Evolutionary conservation across 1,284 basidiomycete genomes (phyloP), one percentile per base, ranked within the genome.

Genomic region (Macrocystidia cucumis): DNA sequence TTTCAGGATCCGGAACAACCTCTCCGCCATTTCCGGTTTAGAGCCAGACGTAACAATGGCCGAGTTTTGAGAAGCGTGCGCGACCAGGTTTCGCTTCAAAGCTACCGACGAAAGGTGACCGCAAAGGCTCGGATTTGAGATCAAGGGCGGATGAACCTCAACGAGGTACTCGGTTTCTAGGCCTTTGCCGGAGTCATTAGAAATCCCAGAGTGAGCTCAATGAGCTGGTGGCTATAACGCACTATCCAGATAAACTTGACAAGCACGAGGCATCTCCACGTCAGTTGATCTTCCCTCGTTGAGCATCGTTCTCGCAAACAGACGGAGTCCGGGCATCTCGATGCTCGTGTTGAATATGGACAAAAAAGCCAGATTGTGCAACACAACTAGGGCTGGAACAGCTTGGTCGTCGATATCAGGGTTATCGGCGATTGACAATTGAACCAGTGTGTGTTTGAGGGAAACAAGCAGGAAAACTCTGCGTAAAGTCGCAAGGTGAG

Each of bases 401-500:
- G 67, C 64, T 35, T 76, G 73, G 45, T 80, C 68, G 35, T 67
- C 56, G 43, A 83, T 69, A 27, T 50, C 48, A 8, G 62, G 62
- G 45, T 81, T 81, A 20, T 49, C 51, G 4, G 69, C 60, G 28
- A 81, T 44, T 31, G 67, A 67, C 6, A 82, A 67, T 28, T 64
- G 58, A 20, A 47, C 56, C 22, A 82, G 63, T 12, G 69, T 67
- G 26, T 57, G 60, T 48, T 69, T 72, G 36, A 79, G 66, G 9
- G 72, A 56, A 2, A 74, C 56, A 13, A 82, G 63, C 28, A 74
- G 63, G 44, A 67, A 79, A n/a, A 78, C 52, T n/a, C 76, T 78
- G 43, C 29, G n/a, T n/a, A n/a, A n/a, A n/a, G n/a, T n/a, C n/a
- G n/a, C n/a, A n/a, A 38, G 25, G 20, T 13, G 12, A 30, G 40